These are phyloP conservation scores for Cephalotrichum gorgonifer DNA, from an alignment of 2,329 filamentous ascomycete species.

Conservation along the genomic window DNA sequence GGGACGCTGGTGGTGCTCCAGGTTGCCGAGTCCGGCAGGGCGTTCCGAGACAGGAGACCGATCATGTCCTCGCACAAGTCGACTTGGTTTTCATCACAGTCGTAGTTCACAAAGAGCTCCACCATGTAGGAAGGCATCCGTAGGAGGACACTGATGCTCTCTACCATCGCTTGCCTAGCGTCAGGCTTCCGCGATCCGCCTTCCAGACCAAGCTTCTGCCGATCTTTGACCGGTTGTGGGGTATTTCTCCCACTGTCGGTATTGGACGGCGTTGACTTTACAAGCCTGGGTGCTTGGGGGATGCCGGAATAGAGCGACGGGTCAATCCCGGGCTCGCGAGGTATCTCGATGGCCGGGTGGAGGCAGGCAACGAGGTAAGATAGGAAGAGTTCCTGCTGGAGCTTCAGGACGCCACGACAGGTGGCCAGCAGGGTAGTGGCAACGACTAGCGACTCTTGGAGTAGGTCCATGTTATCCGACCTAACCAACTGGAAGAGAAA, in stretches of 20 bases:
- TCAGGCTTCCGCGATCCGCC: slow-evolving; percentile 88
- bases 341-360: slow-evolving; percentile 89
- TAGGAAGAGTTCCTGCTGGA: slow-evolving; percentile 93
- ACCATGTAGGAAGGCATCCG: slow-evolving; percentile 91
- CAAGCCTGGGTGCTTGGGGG: slow-evolving; percentile 78
- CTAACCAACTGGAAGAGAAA: slow-evolving; percentile 93
- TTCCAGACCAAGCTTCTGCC: slow-evolving; percentile 85
- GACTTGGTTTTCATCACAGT: slow-evolving; percentile 83
- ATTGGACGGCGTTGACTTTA: slow-evolving; percentile 67
- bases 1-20: slow-evolving; percentile 99
- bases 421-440: slow-evolving; percentile 85
- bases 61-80: slow-evolving; percentile 96
- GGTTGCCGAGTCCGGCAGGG: slow-evolving; percentile 90
- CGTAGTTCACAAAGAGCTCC: slow-evolving; percentile 95
- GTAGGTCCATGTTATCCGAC: slow-evolving; percentile 89
- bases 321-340: slow-evolving; percentile 80
- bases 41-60: slow-evolving; percentile 83
- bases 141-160: slow-evolving; percentile 83
- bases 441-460: slow-evolving; percentile 87
- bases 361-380: slow-evolving; percentile 91
- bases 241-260: slow-evolving; percentile 72
- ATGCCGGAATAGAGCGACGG: slow-evolving; percentile 87
- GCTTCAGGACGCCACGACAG: slow-evolving; percentile 79
- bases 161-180: slow-evolving; percentile 95
- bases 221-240: slow-evolving; percentile 82